Percentiles rank a stretch among this genome's conserved stretches.
phyloP scores from a whole-genome alignment of 2,329 filamentous ascomycete species.

The Colletotrichum gigasporum region DNA sequence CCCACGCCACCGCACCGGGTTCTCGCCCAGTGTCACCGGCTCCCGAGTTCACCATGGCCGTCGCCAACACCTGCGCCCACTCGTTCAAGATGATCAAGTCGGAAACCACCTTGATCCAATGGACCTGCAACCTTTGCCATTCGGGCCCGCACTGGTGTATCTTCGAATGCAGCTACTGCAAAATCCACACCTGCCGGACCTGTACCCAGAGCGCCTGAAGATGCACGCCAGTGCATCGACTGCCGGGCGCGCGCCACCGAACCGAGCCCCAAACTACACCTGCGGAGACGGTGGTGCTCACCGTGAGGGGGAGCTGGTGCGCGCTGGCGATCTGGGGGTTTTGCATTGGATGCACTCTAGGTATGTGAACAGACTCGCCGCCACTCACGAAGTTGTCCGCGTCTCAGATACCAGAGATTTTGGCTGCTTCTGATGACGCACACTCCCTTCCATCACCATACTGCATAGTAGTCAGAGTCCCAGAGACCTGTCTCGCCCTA shows the following conservation, averaged over 20 bases:
- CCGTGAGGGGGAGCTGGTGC: slow-evolving; percentile 11
- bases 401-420: slow-evolving; percentile 10
- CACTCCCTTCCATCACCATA: slow-evolving; percentile 27
- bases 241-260: slow-evolving; percentile 2
- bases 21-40: background rate
- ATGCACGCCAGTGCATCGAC: slow-evolving; percentile 12
- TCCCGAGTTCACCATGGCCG: slow-evolving; percentile 53
- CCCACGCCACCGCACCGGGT: background rate
- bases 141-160: slow-evolving; percentile 75
- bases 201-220: slow-evolving; percentile 59
- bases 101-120: slow-evolving; percentile 71
- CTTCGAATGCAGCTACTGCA: slow-evolving; percentile 75
- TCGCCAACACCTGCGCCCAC: slow-evolving; percentile 68
- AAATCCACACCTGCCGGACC: slow-evolving; percentile 69
- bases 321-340: slow-evolving; percentile 22
- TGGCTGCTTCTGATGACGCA: slow-evolving; percentile 23
- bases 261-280: slow-evolving; percentile 4
- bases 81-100: slow-evolving; percentile 74
- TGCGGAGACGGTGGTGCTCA: background rate
- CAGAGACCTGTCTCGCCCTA: slow-evolving; percentile 24
- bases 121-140: slow-evolving; percentile 72
- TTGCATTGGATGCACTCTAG: slow-evolving; percentile 23
- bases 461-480: too few relatives aligned
- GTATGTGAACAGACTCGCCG: slow-evolving; percentile 17
- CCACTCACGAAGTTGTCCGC: background rate